These are phyloP conservation scores for Penicillium polonicum DNA, from an alignment of 2,329 filamentous ascomycete species.

Conservation along the genomic window DNA sequence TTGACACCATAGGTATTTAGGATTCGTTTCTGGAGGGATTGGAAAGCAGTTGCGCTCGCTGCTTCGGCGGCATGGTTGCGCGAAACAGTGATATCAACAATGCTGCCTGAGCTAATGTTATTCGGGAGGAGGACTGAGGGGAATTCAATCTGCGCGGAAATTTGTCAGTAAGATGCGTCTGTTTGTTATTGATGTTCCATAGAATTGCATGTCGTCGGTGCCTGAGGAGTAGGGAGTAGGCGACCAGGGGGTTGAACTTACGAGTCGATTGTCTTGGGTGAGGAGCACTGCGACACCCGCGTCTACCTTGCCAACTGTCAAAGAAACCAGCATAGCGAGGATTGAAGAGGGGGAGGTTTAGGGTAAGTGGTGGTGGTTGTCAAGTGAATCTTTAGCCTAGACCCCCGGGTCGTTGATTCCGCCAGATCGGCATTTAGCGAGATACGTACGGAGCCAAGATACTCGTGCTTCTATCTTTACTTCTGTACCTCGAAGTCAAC, in stretches of 20 bases:
- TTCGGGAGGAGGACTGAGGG: slow-evolving; percentile 94
- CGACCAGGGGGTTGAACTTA: slow-evolving; percentile 50
- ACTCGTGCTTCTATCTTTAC: slow-evolving; percentile 21
- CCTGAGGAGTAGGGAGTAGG: slow-evolving; percentile 8
- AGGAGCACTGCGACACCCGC: slow-evolving; percentile 95
- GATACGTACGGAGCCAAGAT: slow-evolving; percentile 22
- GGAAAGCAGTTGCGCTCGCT: slow-evolving; percentile 72
- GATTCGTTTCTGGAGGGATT: slow-evolving; percentile 84
- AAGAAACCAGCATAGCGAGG: slow-evolving; percentile 80
- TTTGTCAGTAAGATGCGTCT: neutral
- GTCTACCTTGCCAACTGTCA: slow-evolving; percentile 99
- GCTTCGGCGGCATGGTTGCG: slow-evolving; percentile 80
- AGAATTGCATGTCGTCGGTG: slow-evolving; percentile 7
- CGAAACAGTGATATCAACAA: slow-evolving; percentile 94
- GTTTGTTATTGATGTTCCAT: neutral
- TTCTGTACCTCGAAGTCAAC: slow-evolving; percentile 1
- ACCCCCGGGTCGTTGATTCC: slow-evolving; percentile 21
- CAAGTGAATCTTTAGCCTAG: slow-evolving; percentile 17
- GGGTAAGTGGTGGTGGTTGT: slow-evolving; percentile 12
- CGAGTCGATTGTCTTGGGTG: slow-evolving; percentile 93
- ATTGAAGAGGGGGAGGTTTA: slow-evolving; percentile 2
- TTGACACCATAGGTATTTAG: slow-evolving; percentile 79
- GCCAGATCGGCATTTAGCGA: slow-evolving; percentile 37
- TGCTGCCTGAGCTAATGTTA: slow-evolving; percentile 92
- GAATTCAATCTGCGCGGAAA: slow-evolving; percentile 78